These are phyloP conservation scores for Skeletonema menzelii DNA, from an alignment of 108 stramenopile species.

Conservation along the genomic window DNA sequence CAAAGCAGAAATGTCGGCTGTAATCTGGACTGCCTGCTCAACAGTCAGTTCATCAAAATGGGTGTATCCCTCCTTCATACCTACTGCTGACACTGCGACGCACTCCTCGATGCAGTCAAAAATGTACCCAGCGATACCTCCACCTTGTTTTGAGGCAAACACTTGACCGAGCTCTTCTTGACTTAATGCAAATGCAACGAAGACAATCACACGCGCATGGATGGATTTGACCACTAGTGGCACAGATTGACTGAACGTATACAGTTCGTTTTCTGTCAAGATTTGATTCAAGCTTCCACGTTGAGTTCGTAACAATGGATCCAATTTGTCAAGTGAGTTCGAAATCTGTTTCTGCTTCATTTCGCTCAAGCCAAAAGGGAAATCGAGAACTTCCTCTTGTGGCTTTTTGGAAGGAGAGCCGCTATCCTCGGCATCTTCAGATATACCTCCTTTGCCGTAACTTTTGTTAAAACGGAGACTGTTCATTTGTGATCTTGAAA, in stretches of 20 bases:
- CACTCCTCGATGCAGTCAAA: slow-evolving; percentile 87
- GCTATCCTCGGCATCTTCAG: slow-evolving; percentile 20
- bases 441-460: slow-evolving; percentile 18
- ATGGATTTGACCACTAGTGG: slow-evolving; percentile 81
- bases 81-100: slow-evolving; percentile 84
- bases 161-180: slow-evolving; percentile 89
- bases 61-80: slow-evolving; percentile 81
- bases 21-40: slow-evolving; percentile 88
- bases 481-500: slow-evolving; percentile 32
- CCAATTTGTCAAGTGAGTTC: slow-evolving; percentile 35
- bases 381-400: slow-evolving; percentile 74
- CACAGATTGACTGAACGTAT: slow-evolving; percentile 80
- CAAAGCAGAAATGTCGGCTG: slow-evolving; percentile 85
- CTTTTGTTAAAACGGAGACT: slow-evolving; percentile 31
- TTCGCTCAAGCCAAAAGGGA: slow-evolving; percentile 81
- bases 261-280: slow-evolving; percentile 55
- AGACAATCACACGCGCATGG: slow-evolving; percentile 87
- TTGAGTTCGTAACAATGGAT: slow-evolving; percentile 43
- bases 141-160: slow-evolving; percentile 81
- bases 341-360: slow-evolving; percentile 57
- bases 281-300: slow-evolving; percentile 51
- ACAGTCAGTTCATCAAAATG: slow-evolving; percentile 80
- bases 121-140: slow-evolving; percentile 81
- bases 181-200: slow-evolving; percentile 77
- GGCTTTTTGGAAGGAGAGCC: slow-evolving; percentile 47